Conservation (phyloP, 345 rosid genomes). For the Salix arbutifolia region DNA sequence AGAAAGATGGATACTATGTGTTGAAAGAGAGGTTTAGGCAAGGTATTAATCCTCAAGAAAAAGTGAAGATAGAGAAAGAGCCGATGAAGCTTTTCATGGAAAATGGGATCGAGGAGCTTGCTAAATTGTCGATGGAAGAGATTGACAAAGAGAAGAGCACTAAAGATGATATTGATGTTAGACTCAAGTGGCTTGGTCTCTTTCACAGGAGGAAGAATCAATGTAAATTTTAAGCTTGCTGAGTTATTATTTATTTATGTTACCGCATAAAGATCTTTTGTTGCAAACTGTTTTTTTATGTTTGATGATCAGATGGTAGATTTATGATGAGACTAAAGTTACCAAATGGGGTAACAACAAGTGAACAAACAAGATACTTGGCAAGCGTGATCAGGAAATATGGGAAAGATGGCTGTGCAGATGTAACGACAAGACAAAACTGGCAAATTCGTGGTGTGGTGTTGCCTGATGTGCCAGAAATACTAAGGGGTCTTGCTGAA, state of each 20-base stretch:
- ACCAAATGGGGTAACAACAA: slow-evolving; percentile 93
- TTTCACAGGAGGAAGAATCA: slow-evolving; percentile 88
- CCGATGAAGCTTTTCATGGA: slow-evolving; percentile 87
- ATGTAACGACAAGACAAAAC: slow-evolving; percentile 89
- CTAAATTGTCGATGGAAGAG: slow-evolving; percentile 72
- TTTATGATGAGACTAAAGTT: slow-evolving; percentile 97
- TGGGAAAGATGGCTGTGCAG: slow-evolving; percentile 90
- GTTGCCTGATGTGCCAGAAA: slow-evolving; percentile 83
- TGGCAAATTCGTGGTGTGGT: slow-evolving; percentile 98
- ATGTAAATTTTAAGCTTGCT: too few species aligned
- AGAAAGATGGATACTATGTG: slow-evolving; percentile 64
- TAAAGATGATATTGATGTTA: slow-evolving; percentile 77
- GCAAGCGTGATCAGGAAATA: slow-evolving; percentile 85
- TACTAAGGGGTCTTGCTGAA: slow-evolving; percentile 66
- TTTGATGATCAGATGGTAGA: slow-evolving; percentile 59
- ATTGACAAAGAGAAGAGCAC: slow-evolving; percentile 51
- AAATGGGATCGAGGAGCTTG: slow-evolving; percentile 64
- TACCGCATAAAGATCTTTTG: slow-evolving; percentile 14
- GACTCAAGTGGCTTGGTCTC: slow-evolving; percentile 98
- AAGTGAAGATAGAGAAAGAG: slow-evolving; percentile 75
- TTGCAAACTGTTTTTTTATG: not conserved
- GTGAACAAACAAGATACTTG: slow-evolving; percentile 74
- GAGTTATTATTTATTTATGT: too few species aligned
- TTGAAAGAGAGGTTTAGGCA: slow-evolving; percentile 81
- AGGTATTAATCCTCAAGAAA: slow-evolving; percentile 87